phyloP scores from a whole-genome alignment of 2,329 filamentous ascomycete genomes.

The Huntiella omanensis region DNA sequence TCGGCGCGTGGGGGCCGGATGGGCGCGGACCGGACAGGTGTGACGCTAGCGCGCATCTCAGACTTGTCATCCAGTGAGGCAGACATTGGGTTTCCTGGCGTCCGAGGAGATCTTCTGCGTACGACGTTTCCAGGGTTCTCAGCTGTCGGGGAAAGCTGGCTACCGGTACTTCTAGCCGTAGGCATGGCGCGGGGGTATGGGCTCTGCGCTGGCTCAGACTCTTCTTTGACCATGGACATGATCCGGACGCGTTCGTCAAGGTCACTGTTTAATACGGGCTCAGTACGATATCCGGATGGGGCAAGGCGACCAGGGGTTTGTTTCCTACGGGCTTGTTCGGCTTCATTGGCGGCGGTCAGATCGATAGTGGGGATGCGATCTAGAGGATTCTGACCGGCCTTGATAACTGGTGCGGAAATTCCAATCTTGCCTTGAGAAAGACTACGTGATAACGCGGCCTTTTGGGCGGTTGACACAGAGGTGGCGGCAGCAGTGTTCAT shows the following conservation, averaged over 20 bases:
- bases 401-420: constrained; percentile 32
- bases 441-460: constrained; percentile 11
- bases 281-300: constrained; percentile 4
- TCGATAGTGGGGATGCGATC: constrained; percentile 30
- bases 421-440: constrained; percentile 20
- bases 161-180: constrained; percentile 25
- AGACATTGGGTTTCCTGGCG: constrained; percentile 1
- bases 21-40: background rate
- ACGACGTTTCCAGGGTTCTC: constrained; percentile 22
- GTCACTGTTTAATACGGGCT: constrained; percentile 8
- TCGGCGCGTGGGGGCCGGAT: background rate
- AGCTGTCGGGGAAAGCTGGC: constrained; percentile 30
- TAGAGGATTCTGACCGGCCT: constrained; percentile 21
- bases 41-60: background rate
- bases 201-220: constrained; percentile 7
- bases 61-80: background rate
- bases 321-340: constrained; percentile 26
- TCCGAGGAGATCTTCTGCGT: constrained; percentile 29
- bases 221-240: constrained; percentile 11
- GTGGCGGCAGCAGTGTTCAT: constrained; percentile 16
- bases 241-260: constrained; percentile 10
- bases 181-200: constrained; percentile 3
- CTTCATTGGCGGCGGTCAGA: constrained; percentile 27
- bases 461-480: constrained; percentile 12
- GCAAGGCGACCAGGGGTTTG: constrained; percentile 11